Percentiles rank a stretch among this genome's conserved stretches.
Evolutionary conservation across 2,329 filamentous ascomycete genomes (phyloP).

Genomic region (Cryphonectria naterciae): DNA sequence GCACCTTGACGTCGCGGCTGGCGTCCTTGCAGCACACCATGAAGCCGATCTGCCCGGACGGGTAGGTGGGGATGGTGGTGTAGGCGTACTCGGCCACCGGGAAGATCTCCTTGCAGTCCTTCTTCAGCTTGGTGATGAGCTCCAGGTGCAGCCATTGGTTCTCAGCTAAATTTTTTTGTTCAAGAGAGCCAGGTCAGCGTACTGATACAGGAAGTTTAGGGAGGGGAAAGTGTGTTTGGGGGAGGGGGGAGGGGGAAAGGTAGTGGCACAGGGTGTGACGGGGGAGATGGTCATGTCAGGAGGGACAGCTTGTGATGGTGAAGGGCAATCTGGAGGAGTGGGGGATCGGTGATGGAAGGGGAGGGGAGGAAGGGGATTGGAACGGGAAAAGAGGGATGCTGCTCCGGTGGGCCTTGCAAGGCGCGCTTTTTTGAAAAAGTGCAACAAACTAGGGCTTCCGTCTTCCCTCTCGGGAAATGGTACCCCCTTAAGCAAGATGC

Average conservation of each 20-base stretch:
- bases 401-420: constrained; percentile 12
- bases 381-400: constrained; percentile 3
- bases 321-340: background rate
- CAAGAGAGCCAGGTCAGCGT: constrained; percentile 17
- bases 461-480: constrained; percentile 7
- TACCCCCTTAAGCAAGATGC: constrained; percentile 21
- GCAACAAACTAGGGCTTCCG: background rate
- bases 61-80: constrained; percentile 99
- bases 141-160: constrained; percentile 99
- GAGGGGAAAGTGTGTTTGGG: background rate
- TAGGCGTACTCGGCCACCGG: constrained; percentile 97
- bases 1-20: constrained; percentile 80
- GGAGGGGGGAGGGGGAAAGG: background rate
- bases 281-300: background rate
- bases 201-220: background rate
- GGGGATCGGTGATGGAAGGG: background rate
- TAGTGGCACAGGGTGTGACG: background rate
- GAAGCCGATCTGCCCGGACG: constrained; percentile 98
- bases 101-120: constrained; percentile 96
- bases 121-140: constrained; percentile 93
- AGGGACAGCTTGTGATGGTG: background rate
- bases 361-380: background rate
- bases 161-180: constrained; percentile 66
- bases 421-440: constrained; percentile 11
- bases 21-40: constrained; percentile 96